Conservation (phyloP, 257 asterid species). For the Petunia axillaris region DNA sequence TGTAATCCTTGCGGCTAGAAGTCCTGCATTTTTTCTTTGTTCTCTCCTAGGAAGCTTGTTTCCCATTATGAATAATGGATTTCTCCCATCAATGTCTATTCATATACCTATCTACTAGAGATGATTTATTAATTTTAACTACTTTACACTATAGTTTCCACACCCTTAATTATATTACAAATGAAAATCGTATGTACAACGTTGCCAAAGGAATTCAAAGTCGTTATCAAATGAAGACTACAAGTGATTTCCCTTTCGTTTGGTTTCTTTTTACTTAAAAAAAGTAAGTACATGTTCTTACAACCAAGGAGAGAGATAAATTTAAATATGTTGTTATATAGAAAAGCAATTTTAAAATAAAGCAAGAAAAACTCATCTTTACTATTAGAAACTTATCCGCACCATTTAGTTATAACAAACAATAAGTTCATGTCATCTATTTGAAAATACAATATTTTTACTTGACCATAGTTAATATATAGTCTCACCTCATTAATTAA, state of each 20-base stretch:
- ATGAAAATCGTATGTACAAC: not conserved
- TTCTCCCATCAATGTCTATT: not conserved
- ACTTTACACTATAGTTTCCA: not conserved
- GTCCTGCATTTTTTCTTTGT: slow-evolving; percentile 26
- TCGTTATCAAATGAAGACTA: not conserved
- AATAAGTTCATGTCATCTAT: too few species aligned
- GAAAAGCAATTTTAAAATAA: not conserved
- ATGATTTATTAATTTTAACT: too few species aligned
- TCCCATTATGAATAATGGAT: slow-evolving; percentile 31
- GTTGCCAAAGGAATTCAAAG: not conserved
- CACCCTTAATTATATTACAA: not conserved
- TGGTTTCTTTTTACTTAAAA: too few species aligned
- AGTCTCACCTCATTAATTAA: too few species aligned
- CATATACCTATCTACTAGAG: slow-evolving; percentile 3
- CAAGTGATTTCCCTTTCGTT: too few species aligned
- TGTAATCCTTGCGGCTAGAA: not conserved
- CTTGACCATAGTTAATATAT: too few species aligned
- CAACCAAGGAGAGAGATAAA: too few species aligned
- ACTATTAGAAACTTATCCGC: not conserved
- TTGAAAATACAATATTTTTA: too few species aligned
- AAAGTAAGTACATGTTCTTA: too few species aligned
- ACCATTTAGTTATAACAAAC: too few species aligned
- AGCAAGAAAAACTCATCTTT: not conserved
- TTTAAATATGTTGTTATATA: too few species aligned
- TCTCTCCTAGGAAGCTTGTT: slow-evolving; percentile 50